phyloP scores from a whole-genome alignment of 306 rosid genomes.

The Cucurbita maxima region DNA sequence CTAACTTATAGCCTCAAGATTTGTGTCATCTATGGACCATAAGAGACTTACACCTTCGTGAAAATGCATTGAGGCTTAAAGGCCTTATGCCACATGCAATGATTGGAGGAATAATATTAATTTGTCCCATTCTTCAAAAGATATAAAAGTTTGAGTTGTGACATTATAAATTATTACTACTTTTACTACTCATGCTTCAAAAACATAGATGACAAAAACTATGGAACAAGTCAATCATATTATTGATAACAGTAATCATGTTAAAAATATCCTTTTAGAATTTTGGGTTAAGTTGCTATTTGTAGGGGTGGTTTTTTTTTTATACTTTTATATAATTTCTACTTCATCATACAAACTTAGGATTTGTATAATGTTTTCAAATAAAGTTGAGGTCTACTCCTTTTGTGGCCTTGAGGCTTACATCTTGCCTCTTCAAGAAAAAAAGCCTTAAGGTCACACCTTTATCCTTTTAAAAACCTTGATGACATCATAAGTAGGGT shows the following conservation, averaged over 20 bases:
- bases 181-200: background rate
- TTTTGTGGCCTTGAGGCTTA: background rate
- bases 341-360: background rate
- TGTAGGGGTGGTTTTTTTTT: background rate
- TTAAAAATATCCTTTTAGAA: background rate
- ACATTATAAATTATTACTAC: background rate
- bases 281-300: background rate
- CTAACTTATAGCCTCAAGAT: background rate
- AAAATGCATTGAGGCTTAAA: background rate
- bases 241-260: background rate
- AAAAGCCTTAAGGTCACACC: background rate
- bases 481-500: background rate
- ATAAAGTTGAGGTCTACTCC: background rate
- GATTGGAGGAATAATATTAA: background rate
- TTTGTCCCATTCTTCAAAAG: background rate
- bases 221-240: too few species aligned
- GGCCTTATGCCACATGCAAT: background rate
- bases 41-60: background rate
- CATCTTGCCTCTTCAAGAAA: background rate
- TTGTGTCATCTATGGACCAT: background rate
- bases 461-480: background rate
- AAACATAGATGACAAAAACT: too few species aligned
- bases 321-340: background rate
- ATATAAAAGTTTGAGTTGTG: background rate
- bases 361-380: background rate